Evolutionary conservation across 2,329 filamentous ascomycete species (phyloP).

Genomic region (Helminthosporium solani): DNA sequence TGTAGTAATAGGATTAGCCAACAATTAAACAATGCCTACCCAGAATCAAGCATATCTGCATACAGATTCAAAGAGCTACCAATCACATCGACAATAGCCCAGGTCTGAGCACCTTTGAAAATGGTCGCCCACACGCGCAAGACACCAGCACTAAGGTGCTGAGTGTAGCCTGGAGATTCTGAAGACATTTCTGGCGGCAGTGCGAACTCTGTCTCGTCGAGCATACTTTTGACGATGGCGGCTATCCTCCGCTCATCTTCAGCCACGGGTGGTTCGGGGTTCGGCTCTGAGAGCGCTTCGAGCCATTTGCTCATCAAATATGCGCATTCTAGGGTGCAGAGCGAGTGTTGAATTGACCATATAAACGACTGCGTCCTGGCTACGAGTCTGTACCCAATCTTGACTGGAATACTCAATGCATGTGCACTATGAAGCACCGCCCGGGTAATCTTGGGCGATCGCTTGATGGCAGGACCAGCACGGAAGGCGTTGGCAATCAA

Average conservation of each 20-base stretch:
- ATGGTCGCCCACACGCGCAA: slow-evolving; percentile 46
- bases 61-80: slow-evolving; percentile 45
- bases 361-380: slow-evolving; percentile 43
- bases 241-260: slow-evolving; percentile 44
- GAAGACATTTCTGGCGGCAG: slow-evolving; percentile 30
- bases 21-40: slow-evolving; percentile 15
- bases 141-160: slow-evolving; percentile 43
- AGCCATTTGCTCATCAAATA: slow-evolving; percentile 46
- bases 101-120: slow-evolving; percentile 46
- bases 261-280: slow-evolving; percentile 37
- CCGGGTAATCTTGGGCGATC: slow-evolving; percentile 61
- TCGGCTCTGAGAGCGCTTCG: slow-evolving; percentile 34
- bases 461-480: slow-evolving; percentile 58
- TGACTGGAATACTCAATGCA: slow-evolving; percentile 66
- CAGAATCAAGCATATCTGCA: slow-evolving; percentile 42
- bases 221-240: slow-evolving; percentile 42
- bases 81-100: slow-evolving; percentile 47
- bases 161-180: slow-evolving; percentile 34
- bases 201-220: slow-evolving; percentile 45
- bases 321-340: slow-evolving; percentile 44
- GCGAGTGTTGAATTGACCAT: slow-evolving; percentile 45
- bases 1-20: background rate
- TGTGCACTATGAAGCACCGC: slow-evolving; percentile 69
- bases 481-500: slow-evolving; percentile 63
- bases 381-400: slow-evolving; percentile 47